Conservation (phyloP, 768 basidiomycete species). For the Termitomyces sp. region DNA sequence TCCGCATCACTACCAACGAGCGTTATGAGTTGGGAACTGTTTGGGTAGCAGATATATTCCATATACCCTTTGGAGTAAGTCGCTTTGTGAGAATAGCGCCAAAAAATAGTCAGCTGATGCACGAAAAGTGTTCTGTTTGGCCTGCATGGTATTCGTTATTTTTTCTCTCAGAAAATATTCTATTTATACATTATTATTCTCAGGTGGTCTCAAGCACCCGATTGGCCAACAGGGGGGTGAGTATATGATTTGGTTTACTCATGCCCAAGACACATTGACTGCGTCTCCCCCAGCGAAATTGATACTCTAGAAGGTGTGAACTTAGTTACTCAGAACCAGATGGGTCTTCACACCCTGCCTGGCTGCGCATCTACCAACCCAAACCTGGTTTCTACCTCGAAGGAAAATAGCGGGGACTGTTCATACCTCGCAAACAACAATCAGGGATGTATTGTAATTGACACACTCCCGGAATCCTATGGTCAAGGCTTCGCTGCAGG, state of each 20-base stretch:
- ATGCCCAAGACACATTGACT: background rate
- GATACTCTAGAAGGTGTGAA: constrained; percentile 87
- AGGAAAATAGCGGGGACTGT: constrained; percentile 56
- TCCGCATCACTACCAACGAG: constrained; percentile 58
- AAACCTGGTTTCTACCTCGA: constrained; percentile 42
- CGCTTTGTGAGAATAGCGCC: background rate
- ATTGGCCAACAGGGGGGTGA: constrained; percentile 61
- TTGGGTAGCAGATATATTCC: constrained; percentile 61
- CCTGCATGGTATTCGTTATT: constrained; percentile 46
- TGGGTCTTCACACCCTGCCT: constrained; percentile 64
- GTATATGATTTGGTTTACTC: constrained; percentile 8
- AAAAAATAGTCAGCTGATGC: background rate
- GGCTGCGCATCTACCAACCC: constrained; percentile 51
- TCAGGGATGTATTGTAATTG: constrained; percentile 60
- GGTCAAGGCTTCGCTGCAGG: constrained; percentile 60
- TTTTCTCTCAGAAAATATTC: background rate
- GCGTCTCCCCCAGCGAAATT: constrained; percentile 42
- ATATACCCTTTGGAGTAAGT: constrained; percentile 60
- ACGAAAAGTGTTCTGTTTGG: constrained; percentile 58
- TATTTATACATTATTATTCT: background rate
- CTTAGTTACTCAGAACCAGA: constrained; percentile 54
- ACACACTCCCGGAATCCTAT: constrained; percentile 51
- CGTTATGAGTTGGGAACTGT: constrained; percentile 54
- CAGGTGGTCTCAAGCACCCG: constrained; percentile 48
- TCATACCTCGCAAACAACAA: constrained; percentile 47